phyloP scores from a whole-genome alignment of 2,329 filamentous ascomycete species.

The Pseudogymnoascus sp. region DNA sequence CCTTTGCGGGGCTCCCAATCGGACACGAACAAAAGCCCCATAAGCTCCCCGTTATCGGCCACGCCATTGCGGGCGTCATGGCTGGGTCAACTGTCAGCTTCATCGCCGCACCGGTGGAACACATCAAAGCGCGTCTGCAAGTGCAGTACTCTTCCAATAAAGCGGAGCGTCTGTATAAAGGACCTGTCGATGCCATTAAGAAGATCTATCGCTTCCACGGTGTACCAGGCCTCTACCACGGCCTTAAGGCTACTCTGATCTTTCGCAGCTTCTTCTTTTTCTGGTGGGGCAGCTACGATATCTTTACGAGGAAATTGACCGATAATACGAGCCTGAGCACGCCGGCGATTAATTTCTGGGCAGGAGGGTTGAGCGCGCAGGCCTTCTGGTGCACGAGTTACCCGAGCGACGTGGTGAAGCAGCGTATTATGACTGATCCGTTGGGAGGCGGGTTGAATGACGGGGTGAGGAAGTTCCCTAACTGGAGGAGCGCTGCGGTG shows the following conservation, averaged over 20 bases:
- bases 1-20: conserved; percentile 18
- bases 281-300: conserved; percentile 95
- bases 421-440: conserved; percentile 93
- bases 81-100: conserved; percentile 87
- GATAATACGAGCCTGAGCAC: conserved; percentile 60
- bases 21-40: conserved; percentile 28
- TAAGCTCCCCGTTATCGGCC: conserved; percentile 65
- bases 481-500: conserved; percentile 72
- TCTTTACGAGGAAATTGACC: conserved; percentile 62
- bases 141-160: conserved; percentile 84
- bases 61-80: conserved; percentile 79
- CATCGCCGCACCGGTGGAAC: conserved; percentile 87
- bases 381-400: conserved; percentile 92
- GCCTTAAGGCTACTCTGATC: conserved; percentile 72
- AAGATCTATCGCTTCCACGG: conserved; percentile 69
- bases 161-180: conserved; percentile 68
- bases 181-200: conserved; percentile 72
- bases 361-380: conserved; percentile 85
- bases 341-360: conserved; percentile 92
- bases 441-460: conserved; percentile 62
- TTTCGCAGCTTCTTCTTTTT: conserved; percentile 94
- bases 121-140: conserved; percentile 88
- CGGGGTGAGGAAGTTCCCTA: conserved; percentile 56
- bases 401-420: conserved; percentile 88
- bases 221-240: conserved; percentile 72